Conservation (phyloP, 768 basidiomycete species). For the Leucocoprinus sp. region DNA sequence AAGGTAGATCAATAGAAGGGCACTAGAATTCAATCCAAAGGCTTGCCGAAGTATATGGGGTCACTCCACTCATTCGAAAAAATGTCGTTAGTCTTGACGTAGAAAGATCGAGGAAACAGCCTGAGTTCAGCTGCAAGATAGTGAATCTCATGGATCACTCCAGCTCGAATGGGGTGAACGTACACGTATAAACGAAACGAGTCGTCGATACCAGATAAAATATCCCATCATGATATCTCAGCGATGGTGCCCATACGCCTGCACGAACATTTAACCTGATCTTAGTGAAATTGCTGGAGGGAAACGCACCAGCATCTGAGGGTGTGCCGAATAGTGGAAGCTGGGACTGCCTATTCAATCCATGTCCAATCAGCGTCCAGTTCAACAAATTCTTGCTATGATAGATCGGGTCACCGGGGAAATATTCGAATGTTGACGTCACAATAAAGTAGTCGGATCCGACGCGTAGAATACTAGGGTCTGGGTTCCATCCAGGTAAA, state of each 20-base stretch:
- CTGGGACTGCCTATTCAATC: conserved; percentile 27
- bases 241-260: conserved; percentile 29
- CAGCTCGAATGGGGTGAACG: background rate
- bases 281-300: background rate
- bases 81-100: conserved; percentile 29
- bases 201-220: conserved; percentile 30
- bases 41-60: conserved; percentile 30
- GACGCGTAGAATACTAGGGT: conserved; percentile 31
- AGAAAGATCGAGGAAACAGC: conserved; percentile 32
- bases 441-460: conserved; percentile 31
- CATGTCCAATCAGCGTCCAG: conserved; percentile 32
- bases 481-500: conserved; percentile 33
- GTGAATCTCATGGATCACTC: background rate
- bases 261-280: background rate
- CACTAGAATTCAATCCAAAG: background rate
- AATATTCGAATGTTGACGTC: conserved; percentile 33
- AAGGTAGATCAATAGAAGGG: background rate
- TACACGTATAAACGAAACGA: conserved; percentile 32
- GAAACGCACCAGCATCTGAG: conserved; percentile 26
- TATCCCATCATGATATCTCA: conserved; percentile 27
- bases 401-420: conserved; percentile 34
- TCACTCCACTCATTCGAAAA: conserved; percentile 33
- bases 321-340: conserved; percentile 28
- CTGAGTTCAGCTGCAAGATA: conserved; percentile 22
- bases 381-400: conserved; percentile 28